These are phyloP conservation scores for Camellia oleifera DNA, from an alignment of 179 eudicot genomes.

Conservation along the genomic window DNA sequence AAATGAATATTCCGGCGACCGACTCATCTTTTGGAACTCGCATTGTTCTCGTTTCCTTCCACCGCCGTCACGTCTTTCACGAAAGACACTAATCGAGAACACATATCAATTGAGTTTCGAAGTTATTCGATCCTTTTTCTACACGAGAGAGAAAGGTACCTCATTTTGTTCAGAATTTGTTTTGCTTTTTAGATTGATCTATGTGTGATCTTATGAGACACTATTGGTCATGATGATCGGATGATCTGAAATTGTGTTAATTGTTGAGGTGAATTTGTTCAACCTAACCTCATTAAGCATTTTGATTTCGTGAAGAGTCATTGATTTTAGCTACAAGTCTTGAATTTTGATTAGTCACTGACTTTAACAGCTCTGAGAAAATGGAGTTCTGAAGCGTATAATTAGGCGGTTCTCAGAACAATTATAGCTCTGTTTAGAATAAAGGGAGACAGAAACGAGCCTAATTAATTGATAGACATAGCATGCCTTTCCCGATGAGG, in stretches of 20 bases:
- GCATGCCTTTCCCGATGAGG: constrained; percentile 1
- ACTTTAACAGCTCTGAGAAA: background rate
- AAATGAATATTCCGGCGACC: constrained; percentile 39
- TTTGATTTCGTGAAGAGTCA: background rate
- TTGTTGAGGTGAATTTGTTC: background rate
- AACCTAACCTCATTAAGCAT: no score
- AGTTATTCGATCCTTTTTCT: background rate
- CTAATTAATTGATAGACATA: background rate
- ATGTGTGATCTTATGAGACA: background rate
- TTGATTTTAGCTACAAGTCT: background rate
- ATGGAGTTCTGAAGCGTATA: constrained; percentile 9
- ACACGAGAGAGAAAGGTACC: background rate
- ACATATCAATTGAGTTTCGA: background rate
- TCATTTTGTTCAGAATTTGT: background rate
- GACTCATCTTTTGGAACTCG: constrained; percentile 1
- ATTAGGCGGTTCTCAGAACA: background rate
- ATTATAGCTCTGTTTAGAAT: background rate
- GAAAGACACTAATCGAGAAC: constrained; percentile 23
- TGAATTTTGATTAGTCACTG: constrained; percentile 6
- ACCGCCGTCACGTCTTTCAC: constrained; percentile 41
- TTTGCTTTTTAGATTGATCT: background rate
- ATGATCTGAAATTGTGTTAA: background rate
- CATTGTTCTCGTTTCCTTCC: constrained; percentile 27
- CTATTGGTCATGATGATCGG: background rate
- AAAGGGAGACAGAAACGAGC: background rate